These are phyloP conservation scores for Lyophyllum shimeji DNA, from an alignment of 768 basidiomycete species.

Conservation along the genomic window DNA sequence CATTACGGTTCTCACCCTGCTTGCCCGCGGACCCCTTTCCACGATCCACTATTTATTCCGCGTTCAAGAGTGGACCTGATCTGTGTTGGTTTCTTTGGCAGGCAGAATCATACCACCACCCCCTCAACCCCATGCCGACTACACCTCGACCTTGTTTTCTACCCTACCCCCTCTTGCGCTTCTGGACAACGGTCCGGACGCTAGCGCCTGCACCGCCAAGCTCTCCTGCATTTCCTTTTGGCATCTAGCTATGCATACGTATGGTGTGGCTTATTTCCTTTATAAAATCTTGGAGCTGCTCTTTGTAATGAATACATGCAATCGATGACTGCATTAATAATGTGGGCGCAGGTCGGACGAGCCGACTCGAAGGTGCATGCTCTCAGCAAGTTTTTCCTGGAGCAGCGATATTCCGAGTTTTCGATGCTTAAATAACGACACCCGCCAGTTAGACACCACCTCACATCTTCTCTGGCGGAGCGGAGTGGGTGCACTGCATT, in stretches of 20 bases:
- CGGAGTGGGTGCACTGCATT: too few species aligned
- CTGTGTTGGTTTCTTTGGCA: not conserved
- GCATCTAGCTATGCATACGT: not conserved
- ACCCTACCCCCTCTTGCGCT: not conserved
- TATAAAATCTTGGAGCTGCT: not conserved
- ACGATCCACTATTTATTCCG: slow-evolving; percentile 1
- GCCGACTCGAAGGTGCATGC: too few species aligned
- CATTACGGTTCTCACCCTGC: not conserved
- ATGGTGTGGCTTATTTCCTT: slow-evolving; percentile 1
- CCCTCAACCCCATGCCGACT: not conserved
- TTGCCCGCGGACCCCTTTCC: not conserved
- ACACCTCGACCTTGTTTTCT: not conserved
- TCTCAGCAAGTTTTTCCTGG: too few species aligned
- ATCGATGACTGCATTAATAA: not conserved
- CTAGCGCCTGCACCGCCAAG: slow-evolving; percentile 16
- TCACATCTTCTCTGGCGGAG: too few species aligned
- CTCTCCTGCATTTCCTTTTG: not conserved
- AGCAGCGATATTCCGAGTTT: too few species aligned
- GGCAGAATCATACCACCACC: not conserved
- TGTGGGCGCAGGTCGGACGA: not conserved
- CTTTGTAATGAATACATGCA: slow-evolving; percentile 7
- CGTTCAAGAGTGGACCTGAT: not conserved
- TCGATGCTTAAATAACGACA: too few species aligned
- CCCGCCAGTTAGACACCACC: too few species aligned
- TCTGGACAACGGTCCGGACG: slow-evolving; percentile 16